Evolutionary conservation across 1,284 basidiomycete species (phyloP), one percentile per base, ranked within the genome.

Genomic region (Pyrrhoderma noxium): DNA sequence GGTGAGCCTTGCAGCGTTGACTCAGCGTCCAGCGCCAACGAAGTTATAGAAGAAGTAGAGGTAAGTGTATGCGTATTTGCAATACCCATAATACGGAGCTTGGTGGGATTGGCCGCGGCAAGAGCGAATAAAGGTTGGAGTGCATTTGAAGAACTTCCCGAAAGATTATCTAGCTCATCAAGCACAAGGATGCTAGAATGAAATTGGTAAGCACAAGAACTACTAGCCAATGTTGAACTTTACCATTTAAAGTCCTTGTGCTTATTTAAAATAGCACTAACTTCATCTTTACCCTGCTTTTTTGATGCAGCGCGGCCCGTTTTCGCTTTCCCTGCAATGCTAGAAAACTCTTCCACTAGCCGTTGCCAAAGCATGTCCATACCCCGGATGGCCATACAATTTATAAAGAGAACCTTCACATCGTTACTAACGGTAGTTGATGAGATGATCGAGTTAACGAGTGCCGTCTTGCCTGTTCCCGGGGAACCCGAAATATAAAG

Each of bases 31-130:
- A 27, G 35, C 8, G 51, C 51, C 4, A 47, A 52, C 35, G 56
- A 58, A 38, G 57, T 39, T 2, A 62, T 56, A 19, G 73, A 69
- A 1, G 70, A 65, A 0, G 75, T 70, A 2, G 80, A 74, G 1
- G 83, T 80, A 11, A 90, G 76, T 3, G 87, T 89, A 61, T 90
- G 87, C 0, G 85, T 89, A 57, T 90, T 90, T 25, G 87, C 87
- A 59, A 90, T 89, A 45, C 83, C 86, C 56, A 90, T 79, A 38
- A 86, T 67, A 40, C 85, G 77, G 45, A 89, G 60, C 40, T 66
- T 69, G 8, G 71, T 62, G 1, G 74, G 63, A 50, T 75, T 66
- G 2, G 73, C 65, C 42, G 75, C 70, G 9, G 82, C 73, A 16
- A 89, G 69, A 2, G 77, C 73, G 63, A 89, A 88, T 41, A 90